Conservation (phyloP, 2,329 filamentous ascomycete genomes). For the Cordyceps pruinosa region DNA sequence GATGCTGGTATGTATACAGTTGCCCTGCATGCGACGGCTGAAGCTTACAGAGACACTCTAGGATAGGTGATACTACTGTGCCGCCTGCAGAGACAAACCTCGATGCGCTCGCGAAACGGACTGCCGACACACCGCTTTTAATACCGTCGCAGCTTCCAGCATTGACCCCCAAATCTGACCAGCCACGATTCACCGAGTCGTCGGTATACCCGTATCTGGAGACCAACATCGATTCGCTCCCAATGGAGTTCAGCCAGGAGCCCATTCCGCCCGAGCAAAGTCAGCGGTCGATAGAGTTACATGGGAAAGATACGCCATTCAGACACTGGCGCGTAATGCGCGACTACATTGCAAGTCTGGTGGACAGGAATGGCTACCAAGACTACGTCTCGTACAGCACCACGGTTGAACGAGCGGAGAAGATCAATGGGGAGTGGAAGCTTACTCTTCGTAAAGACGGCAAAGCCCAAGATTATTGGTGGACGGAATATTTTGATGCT, state of each 20-base stretch:
- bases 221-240: conserved; percentile 52
- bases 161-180: conserved; percentile 31
- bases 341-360: conserved; percentile 45
- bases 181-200: conserved; percentile 48
- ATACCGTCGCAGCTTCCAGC: conserved; percentile 43
- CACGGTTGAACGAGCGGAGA: conserved; percentile 53
- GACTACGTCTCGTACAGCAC: conserved; percentile 49
- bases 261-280: conserved; percentile 36
- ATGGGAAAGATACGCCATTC: conserved; percentile 54
- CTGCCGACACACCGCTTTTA: conserved; percentile 40
- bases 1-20: not conserved
- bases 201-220: conserved; percentile 58
- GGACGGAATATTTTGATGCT: conserved; percentile 55
- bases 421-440: conserved; percentile 43
- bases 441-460: conserved; percentile 38
- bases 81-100: not conserved
- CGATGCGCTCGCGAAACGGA: not conserved
- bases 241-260: conserved; percentile 56
- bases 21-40: not conserved
- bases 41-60: not conserved
- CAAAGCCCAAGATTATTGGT: conserved; percentile 48
- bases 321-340: conserved; percentile 52
- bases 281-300: conserved; percentile 27
- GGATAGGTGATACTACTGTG: not conserved
- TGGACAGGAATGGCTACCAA: conserved; percentile 47